These are phyloP conservation scores for Phialocephala sp. DNA, from an alignment of 2,329 filamentous ascomycete genomes.

Conservation along the genomic window DNA sequence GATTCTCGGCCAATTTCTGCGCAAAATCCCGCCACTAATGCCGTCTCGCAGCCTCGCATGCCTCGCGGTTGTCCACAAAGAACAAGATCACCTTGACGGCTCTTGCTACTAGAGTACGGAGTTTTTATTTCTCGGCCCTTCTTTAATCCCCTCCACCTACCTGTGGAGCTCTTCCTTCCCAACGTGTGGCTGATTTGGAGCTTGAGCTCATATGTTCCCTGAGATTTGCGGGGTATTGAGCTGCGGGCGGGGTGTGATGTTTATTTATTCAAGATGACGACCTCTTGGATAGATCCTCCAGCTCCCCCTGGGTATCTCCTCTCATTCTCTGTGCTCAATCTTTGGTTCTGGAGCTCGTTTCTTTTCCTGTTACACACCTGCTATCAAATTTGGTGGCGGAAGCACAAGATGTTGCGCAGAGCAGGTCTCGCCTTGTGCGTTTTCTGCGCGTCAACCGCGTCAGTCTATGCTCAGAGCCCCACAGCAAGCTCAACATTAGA, in stretches of 20 bases:
- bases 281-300: neutral
- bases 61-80: neutral
- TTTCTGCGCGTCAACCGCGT: slow-evolving; percentile 23
- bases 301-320: neutral
- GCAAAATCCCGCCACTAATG: neutral
- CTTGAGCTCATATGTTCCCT: neutral
- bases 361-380: slow-evolving; percentile 20
- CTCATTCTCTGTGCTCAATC: slow-evolving; percentile 7
- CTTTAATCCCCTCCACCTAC: neutral
- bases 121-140: neutral
- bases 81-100: neutral
- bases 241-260: neutral
- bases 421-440: slow-evolving; percentile 24
- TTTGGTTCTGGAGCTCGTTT: slow-evolving; percentile 26
- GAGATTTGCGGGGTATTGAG: slow-evolving; percentile 4
- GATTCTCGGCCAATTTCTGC: slow-evolving; percentile 8
- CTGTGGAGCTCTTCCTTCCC: neutral
- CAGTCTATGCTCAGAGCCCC: slow-evolving; percentile 26
- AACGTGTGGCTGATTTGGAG: neutral
- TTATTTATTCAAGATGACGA: slow-evolving; percentile 15
- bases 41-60: neutral
- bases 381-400: slow-evolving; percentile 21
- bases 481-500: slow-evolving; percentile 20
- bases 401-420: slow-evolving; percentile 27
- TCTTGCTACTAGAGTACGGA: neutral